Base-by-base conservation (phyloP, 257 asterid genomes). In the Vinca minor region DNA sequence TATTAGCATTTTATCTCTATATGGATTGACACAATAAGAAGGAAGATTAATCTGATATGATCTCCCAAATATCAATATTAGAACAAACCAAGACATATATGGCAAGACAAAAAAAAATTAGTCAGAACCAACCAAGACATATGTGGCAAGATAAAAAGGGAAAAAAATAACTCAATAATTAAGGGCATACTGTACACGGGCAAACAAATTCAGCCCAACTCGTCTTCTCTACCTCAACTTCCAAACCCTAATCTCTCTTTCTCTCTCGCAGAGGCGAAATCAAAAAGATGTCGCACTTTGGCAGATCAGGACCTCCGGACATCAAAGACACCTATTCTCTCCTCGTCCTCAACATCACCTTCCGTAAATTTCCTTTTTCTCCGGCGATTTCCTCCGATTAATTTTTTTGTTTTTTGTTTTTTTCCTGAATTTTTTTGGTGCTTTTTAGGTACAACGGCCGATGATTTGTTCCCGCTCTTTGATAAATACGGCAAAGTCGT, bases 361-460 rank as follows among this genome's bases (percentile, higher is more conserved):
- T 79, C 73, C 91, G 91, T 84, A 76, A 73, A 34, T 47, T 18
- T 5, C 32, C 56, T 25, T 59, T 34, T 34, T 18, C 10, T 50
- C 32, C 10, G 3, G 3, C 0, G 0, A 20, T 35, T 49, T 59
- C 14, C 26, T 18, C n/a, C n/a, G n/a, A n/a, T n/a, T 8, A 9
- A 3, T 26, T 7, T 44, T 0, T 21, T 28, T 8, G 0, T 20
- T 36, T 3, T 29, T n/a, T n/a, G n/a, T n/a, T 52, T 8, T 13
- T 32, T 20, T 21, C 31, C 31, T 47, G 41, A 25, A 12, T 11
- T 44, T 4, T 53, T 20, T 1, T 31, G n/a, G 17, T 1, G n/a
- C 20, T 70, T 76, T 70, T 36, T 73, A 85, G 98, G 96, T 50
- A 87, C 95, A 59, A 81, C 95, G 38, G 78, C 80, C 4, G 85